Base-by-base conservation (phyloP, 1,284 basidiomycete species). In the Moesziomyces parantarcticus region DNA sequence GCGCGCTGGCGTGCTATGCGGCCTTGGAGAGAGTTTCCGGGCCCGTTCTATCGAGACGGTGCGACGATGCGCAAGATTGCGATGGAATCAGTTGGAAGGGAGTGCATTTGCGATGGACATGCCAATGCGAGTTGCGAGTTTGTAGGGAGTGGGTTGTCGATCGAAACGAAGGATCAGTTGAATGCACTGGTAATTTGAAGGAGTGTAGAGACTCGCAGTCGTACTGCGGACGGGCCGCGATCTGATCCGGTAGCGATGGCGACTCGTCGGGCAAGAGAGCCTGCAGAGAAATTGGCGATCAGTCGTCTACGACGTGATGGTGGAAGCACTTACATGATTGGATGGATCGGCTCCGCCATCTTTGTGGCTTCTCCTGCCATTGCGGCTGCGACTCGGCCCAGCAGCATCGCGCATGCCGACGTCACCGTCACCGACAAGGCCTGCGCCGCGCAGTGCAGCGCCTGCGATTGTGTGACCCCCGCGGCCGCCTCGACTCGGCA, bases 321-420 rank as follows among this genome's bases (percentile, higher is more conserved):
- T 55, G 49, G 59, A 41, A 50, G 43, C 41, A 73, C 70, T 73
- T 73, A 73, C 70, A 45, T 55, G 18, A 50, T 45, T 61, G 50
- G 58, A 58, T 56, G 60, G 53, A 46, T 71, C 54, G 40, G 54
- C 51, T 46, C 53, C 68, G 21, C 40, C 47, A 42, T 57, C 55
- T 46, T 63, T 45, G 16, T 43, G 46, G n/a, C 44, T 58, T 52
- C 59, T 74, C 32, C 66, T 57, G 20, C 51, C 62, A 9, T 55
- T 61, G 13, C 58, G 50, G 44, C 65, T 69, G 14, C 71, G 59
- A 22, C 66, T 74, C 13, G 71, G 71, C 3, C 71, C 71, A 18
- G 71, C 58, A 32, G 62, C 65, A 42, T 69, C 71, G 2, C 66
- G 58, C 71, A 74, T 74, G 14, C 71, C 66, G 1, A 69, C 62